Evolutionary conservation across 306 rosid species (phyloP).

Genomic region (Mucuna pruriens): DNA sequence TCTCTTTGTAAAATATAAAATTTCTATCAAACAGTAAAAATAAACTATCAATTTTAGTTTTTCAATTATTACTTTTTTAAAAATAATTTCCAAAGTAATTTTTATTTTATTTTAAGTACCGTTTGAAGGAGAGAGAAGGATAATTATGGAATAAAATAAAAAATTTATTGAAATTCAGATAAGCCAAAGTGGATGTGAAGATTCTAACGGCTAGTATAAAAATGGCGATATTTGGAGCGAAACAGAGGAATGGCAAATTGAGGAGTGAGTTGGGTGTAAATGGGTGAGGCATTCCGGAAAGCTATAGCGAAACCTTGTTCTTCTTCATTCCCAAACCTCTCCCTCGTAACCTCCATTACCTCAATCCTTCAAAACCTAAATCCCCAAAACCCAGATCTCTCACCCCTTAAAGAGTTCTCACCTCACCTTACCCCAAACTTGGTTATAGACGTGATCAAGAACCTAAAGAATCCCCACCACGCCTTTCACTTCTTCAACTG

Average conservation of each 20-base stretch:
- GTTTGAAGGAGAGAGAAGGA: no score
- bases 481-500: conserved; percentile 49
- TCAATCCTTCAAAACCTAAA: conserved; percentile 48
- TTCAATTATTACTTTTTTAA: no score
- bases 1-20: no score
- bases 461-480: conserved; percentile 12
- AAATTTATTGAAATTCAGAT: no score
- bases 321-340: conserved; percentile 17
- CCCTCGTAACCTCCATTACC: conserved; percentile 41
- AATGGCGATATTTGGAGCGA: not conserved
- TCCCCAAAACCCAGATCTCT: conserved; percentile 38
- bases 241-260: not conserved
- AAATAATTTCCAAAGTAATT: no score
- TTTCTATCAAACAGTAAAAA: no score
- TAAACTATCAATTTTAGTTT: no score
- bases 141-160: no score
- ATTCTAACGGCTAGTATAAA: no score
- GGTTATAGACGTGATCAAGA: conserved; percentile 39
- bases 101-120: no score
- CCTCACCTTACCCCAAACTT: conserved; percentile 32
- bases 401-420: conserved; percentile 44
- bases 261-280: not conserved
- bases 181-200: no score
- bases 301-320: conserved; percentile 1
- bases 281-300: conserved; percentile 25